phyloP scores from a whole-genome alignment of 1,284 basidiomycete species.

The Dichomitus squalens region DNA sequence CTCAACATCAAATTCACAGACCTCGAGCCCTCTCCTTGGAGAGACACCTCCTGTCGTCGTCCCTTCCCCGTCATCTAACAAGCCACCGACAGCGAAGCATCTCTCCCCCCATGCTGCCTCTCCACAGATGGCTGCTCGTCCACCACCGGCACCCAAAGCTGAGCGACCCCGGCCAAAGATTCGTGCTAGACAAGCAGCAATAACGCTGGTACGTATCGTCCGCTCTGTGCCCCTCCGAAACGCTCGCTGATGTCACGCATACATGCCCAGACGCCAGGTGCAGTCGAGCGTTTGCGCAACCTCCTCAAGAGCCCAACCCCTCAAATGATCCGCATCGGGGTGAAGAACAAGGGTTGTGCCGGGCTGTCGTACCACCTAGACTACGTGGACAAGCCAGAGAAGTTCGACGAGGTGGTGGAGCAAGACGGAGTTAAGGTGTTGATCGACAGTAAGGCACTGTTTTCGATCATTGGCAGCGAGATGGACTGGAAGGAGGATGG shows the following conservation, averaged over 20 bases:
- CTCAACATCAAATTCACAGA: constrained; percentile 16
- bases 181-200: constrained; percentile 79
- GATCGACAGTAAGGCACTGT: constrained; percentile 96
- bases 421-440: constrained; percentile 94
- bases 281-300: constrained; percentile 71
- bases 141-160: constrained; percentile 65
- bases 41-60: constrained; percentile 56
- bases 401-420: constrained; percentile 97
- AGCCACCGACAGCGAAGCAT: constrained; percentile 35
- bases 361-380: constrained; percentile 97
- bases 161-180: constrained; percentile 68
- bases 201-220: constrained; percentile 69
- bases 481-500: constrained; percentile 99
- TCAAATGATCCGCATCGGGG: constrained; percentile 92
- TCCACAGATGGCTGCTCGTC: constrained; percentile 70
- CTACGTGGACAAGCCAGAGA: constrained; percentile 89
- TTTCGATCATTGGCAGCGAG: constrained; percentile 97
- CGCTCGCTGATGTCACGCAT: too few species aligned
- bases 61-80: constrained; percentile 25
- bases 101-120: constrained; percentile 63
- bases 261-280: constrained; percentile 72
- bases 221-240: not conserved
- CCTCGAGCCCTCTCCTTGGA: constrained; percentile 36
- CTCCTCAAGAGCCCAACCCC: constrained; percentile 83
- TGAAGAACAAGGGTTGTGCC: constrained; percentile 98